A percentile compares a stretch with the other conserved stretches of the same genome.
Conservation (phyloP, 2,329 filamentous ascomycete genomes). For the Akanthomyces lecanii region DNA sequence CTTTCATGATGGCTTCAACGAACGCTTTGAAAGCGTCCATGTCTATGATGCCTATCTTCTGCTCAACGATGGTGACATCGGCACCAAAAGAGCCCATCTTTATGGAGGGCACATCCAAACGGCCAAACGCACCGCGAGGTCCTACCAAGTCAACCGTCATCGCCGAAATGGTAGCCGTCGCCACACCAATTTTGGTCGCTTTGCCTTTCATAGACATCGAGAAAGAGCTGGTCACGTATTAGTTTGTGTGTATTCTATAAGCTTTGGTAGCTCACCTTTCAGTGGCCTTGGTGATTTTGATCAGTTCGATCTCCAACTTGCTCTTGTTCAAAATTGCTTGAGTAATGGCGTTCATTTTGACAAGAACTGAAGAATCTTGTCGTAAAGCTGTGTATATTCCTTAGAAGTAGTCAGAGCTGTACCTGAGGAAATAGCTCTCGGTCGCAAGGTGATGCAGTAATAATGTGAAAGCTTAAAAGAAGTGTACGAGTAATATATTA, state of each 20-base stretch:
- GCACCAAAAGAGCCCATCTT: constrained; percentile 16
- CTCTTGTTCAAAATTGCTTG: constrained; percentile 10
- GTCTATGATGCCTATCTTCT: constrained; percentile 1
- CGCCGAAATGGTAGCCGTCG: background rate
- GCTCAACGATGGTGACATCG: constrained; percentile 7
- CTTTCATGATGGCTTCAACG: constrained; percentile 5
- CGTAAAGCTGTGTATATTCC: background rate
- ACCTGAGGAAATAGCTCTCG: background rate
- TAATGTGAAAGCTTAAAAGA: background rate
- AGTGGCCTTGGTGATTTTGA: constrained; percentile 12
- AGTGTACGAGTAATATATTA: background rate
- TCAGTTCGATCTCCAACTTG: constrained; percentile 4
- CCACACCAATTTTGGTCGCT: constrained; percentile 13
- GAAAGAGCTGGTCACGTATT: constrained; percentile 3
- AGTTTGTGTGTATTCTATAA: background rate
- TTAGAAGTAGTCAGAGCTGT: background rate
- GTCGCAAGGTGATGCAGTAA: background rate
- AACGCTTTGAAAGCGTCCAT: constrained; percentile 13
- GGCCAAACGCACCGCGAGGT: constrained; percentile 8
- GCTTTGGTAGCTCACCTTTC: background rate
- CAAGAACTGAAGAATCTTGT: background rate
- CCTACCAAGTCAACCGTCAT: constrained; percentile 16
- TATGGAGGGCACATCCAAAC: constrained; percentile 8
- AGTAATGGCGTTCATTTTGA: constrained; percentile 9
- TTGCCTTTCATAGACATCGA: constrained; percentile 5